These are phyloP conservation scores for Eutrema yunnanense DNA, from an alignment of 345 rosid genomes.

Conservation along the genomic window DNA sequence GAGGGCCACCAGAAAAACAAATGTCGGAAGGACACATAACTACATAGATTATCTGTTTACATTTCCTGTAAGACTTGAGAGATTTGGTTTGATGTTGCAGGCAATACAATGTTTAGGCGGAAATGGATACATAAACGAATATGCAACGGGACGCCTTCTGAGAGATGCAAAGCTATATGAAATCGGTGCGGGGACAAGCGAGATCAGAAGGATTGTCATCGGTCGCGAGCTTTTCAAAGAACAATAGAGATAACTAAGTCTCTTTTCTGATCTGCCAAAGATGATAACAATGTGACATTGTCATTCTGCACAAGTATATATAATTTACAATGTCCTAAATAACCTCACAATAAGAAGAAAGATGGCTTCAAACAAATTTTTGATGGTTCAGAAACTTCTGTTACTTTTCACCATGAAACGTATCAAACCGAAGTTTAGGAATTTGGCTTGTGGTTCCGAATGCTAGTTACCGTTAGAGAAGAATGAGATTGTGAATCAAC, in stretches of 20 bases:
- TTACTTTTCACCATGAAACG: not conserved
- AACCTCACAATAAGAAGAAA: not conserved
- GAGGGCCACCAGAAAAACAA: no score
- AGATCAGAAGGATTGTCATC: slow-evolving; percentile 85
- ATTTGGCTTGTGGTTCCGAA: not conserved
- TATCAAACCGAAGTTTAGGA: not conserved
- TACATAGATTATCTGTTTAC: not conserved
- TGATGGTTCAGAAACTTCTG: not conserved
- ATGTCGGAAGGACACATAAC: no score
- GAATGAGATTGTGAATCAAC: not conserved
- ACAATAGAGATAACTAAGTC: slow-evolving; percentile 26
- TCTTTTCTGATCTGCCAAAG: not conserved
- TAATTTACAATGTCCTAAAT: not conserved
- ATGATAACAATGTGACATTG: not conserved
- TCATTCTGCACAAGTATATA: not conserved
- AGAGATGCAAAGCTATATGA: slow-evolving; percentile 94
- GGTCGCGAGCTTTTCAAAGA: slow-evolving; percentile 87
- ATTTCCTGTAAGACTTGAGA: not conserved
- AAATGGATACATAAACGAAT: slow-evolving; percentile 89
- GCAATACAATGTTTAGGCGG: slow-evolving; percentile 98
- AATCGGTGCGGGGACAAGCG: slow-evolving; percentile 96
- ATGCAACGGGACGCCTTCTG: slow-evolving; percentile 79
- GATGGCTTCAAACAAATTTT: not conserved
- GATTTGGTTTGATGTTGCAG: slow-evolving; percentile 38
- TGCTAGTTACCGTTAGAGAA: not conserved